Conservation (phyloP, 192 early-diverging fungal genomes). For the Chytriomyces hyalinus region DNA sequence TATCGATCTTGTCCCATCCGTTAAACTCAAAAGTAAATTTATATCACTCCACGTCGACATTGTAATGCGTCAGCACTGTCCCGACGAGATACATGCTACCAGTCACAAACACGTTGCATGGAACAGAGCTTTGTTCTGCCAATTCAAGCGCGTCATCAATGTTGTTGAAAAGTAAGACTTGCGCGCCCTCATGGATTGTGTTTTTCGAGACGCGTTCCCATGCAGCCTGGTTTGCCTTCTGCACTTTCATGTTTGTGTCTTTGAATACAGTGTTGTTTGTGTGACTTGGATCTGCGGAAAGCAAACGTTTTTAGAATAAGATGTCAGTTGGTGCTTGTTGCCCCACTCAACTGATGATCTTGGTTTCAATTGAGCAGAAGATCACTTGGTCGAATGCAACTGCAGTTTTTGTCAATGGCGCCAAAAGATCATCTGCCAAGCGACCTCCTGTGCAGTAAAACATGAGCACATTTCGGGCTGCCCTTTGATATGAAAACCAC, state of each 20-base stretch:
- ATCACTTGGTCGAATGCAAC: constrained; percentile 66
- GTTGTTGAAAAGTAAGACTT: constrained; percentile 34
- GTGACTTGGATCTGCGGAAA: constrained; percentile 46
- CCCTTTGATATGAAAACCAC: not conserved
- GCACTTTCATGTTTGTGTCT: constrained; percentile 65
- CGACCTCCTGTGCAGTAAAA: constrained; percentile 90
- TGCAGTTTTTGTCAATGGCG: constrained; percentile 59
- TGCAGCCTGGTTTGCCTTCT: constrained; percentile 61
- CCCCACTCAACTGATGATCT: constrained; percentile 34
- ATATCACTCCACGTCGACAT: constrained; percentile 53
- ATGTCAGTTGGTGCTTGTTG: not conserved
- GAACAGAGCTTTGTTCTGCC: constrained; percentile 22
- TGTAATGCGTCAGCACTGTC: constrained; percentile 75
- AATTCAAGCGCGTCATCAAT: constrained; percentile 17
- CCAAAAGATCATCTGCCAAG: constrained; percentile 67
- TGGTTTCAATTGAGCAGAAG: constrained; percentile 77
- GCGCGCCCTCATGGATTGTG: constrained; percentile 5
- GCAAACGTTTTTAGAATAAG: not conserved
- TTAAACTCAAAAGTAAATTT: not conserved
- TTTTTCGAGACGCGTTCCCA: constrained; percentile 52
- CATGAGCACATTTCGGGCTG: constrained; percentile 65
- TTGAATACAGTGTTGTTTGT: constrained; percentile 70
- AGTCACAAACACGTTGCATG: constrained; percentile 77
- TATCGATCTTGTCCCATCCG: not conserved
- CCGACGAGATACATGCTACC: constrained; percentile 95